A percentile compares a stretch with the other conserved stretches of the same genome.
These are phyloP conservation scores for Cyclotella choctawhatcheeana DNA, from an alignment of 108 stramenopile genomes.

Conservation along the genomic window DNA sequence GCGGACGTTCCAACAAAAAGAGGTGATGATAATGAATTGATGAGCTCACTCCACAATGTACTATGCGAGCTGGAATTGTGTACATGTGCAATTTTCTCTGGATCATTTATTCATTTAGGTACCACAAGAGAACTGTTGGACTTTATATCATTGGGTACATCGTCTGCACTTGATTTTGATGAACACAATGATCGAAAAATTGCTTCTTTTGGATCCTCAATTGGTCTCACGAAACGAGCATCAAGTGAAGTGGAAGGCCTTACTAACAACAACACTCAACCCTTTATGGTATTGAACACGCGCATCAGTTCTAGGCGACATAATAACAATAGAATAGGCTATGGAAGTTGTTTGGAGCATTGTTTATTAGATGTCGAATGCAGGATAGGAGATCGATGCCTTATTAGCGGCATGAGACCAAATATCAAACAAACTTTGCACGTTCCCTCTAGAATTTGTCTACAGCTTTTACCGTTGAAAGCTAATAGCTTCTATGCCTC, in stretches of 20 bases:
- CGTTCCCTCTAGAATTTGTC: constrained; percentile 52
- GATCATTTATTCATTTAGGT: constrained; percentile 76
- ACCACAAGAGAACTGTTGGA: constrained; percentile 76
- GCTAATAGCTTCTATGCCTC: neutral
- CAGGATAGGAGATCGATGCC: constrained; percentile 51
- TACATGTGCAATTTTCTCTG: constrained; percentile 54
- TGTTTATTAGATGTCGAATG: constrained; percentile 24
- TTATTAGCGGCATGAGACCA: constrained; percentile 63
- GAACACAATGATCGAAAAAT: neutral
- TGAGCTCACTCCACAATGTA: constrained; percentile 20
- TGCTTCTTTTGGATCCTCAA: constrained; percentile 25
- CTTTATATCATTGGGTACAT: constrained; percentile 51
- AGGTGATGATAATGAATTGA: neutral
- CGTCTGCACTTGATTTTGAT: no score
- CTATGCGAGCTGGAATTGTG: constrained; percentile 50
- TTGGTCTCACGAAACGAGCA: constrained; percentile 23
- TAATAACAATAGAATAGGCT: constrained; percentile 13
- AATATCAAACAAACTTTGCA: neutral
- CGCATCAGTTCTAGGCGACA: neutral
- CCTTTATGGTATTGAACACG: constrained; percentile 25
- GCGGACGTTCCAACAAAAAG: neutral
- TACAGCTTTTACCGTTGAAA: constrained; percentile 62
- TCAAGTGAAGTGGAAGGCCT: constrained; percentile 15
- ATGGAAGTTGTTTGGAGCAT: constrained; percentile 40
- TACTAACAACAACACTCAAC: neutral